Evolutionary conservation across 2,329 filamentous ascomycete species (phyloP).

Genomic region (Alternaria arbusti): DNA sequence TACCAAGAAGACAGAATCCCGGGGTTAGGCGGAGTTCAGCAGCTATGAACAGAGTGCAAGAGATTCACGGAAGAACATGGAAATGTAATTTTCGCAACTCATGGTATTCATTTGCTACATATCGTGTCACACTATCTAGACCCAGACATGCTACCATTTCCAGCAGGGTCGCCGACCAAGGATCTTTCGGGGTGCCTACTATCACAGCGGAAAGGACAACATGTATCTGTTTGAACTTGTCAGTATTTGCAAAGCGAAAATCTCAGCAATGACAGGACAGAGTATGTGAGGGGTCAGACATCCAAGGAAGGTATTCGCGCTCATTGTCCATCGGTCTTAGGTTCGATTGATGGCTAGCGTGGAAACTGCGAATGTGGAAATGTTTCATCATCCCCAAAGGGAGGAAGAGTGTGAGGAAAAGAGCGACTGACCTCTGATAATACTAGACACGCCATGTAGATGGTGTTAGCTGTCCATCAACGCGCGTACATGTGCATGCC

Average conservation of each 20-base stretch:
- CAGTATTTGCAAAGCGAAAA: constrained; percentile 19
- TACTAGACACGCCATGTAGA: background rate
- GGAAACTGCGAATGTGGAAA: constrained; percentile 88
- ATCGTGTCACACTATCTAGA: background rate
- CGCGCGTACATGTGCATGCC: background rate
- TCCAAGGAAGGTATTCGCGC: constrained; percentile 73
- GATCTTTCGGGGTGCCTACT: background rate
- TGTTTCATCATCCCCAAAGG: constrained; percentile 69
- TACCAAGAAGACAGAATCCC: background rate
- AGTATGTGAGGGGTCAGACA: constrained; percentile 63
- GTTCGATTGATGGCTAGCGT: constrained; percentile 74
- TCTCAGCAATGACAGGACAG: constrained; percentile 8
- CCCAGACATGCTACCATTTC: background rate
- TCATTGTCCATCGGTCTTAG: constrained; percentile 70
- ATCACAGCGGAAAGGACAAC: rapidly evolving
- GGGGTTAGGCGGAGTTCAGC: background rate
- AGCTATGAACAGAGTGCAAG: background rate
- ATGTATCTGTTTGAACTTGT: constrained; percentile 18
- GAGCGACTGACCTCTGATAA: constrained; percentile 40
- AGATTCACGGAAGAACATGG: background rate
- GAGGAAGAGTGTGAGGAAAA: constrained; percentile 16
- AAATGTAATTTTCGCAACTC: background rate
- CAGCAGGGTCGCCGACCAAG: background rate
- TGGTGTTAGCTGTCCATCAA: background rate
- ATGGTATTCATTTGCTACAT: background rate